phyloP scores from a whole-genome alignment of 1,139 yeast genomes.

The Blastobotrys ciferrii region DNA sequence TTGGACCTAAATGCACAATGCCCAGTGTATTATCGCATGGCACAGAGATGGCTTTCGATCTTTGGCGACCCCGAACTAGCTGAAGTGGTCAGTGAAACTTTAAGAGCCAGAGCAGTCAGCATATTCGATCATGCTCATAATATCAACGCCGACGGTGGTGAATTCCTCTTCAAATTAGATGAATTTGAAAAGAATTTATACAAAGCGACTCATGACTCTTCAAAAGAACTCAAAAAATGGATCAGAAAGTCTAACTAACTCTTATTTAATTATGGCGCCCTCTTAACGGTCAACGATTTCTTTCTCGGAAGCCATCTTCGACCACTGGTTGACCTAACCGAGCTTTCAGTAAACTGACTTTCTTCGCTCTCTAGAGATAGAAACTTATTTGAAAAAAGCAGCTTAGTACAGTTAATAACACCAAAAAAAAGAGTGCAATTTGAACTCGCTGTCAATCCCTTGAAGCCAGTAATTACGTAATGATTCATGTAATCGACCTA shows the following conservation, averaged over 20 bases:
- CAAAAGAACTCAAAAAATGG: constrained; percentile 67
- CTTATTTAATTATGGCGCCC: background rate
- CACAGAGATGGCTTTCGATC: constrained; percentile 71
- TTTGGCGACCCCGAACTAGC: constrained; percentile 65
- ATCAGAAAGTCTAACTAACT: constrained; percentile 24
- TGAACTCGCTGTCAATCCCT: too few relatives aligned
- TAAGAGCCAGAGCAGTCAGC: constrained; percentile 64
- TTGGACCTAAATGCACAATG: constrained; percentile 69
- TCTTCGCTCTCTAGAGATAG: too few relatives aligned
- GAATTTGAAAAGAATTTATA: constrained; percentile 63
- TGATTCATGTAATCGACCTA: too few relatives aligned
- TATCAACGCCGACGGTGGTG: constrained; percentile 37
- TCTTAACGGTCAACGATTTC: too few relatives aligned
- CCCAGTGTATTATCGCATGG: constrained; percentile 64
- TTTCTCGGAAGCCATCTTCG: too few relatives aligned
- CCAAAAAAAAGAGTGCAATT: too few relatives aligned
- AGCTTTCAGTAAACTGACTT: too few relatives aligned
- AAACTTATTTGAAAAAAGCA: too few relatives aligned
- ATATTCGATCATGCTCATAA: constrained; percentile 71
- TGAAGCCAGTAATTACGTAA: too few relatives aligned
- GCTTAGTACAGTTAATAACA: too few relatives aligned
- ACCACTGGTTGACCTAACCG: too few relatives aligned
- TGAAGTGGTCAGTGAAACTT: constrained; percentile 49
- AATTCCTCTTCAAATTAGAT: constrained; percentile 65
- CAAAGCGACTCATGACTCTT: constrained; percentile 57